Base-by-base conservation (phyloP, 2,329 filamentous ascomycete genomes). In the Scytalidium sp. region DNA sequence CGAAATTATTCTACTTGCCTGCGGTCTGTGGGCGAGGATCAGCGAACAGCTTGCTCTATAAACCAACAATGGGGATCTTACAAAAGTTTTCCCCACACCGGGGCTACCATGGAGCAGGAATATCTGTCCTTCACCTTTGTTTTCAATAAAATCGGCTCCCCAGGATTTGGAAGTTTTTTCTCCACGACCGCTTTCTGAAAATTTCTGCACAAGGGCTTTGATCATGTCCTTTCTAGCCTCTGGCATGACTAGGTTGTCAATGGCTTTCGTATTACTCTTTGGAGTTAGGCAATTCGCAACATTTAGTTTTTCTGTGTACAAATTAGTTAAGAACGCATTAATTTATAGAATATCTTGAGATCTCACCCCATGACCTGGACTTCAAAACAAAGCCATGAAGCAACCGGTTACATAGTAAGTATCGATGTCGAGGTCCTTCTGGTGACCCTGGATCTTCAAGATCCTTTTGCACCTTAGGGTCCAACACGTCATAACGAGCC, bases 341-440 rank as follows among this genome's bases (percentile, higher is more conserved):
- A n/a, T n/a, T n/a, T n/a, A n/a, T n/a, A n/a, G n/a, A n/a, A n/a
- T n/a, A n/a, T n/a, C n/a, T n/a, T n/a, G n/a, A n/a, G n/a, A n/a
- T n/a, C n/a, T n/a, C n/a, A n/a, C n/a, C 52, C 56, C 56, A 58
- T 25, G 55, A 55, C 43, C 56, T 58, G n/a, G 54, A 56, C 36
- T 58, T 58, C 25, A 58, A 47, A 23, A 56, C 56, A 41, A 58
- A 58, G 3, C 56, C 56, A 54, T 56, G 56, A 19, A 58, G 56
- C 19, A 54, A 48, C 20, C 56, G 50, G 17, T 54, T 54, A 27
- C 50, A 57, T 9, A 58, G 49, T 41, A 58, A 58, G 32, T 58
- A 58, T 43, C 47, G 46, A 22, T 58, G 56, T n/a, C 47, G 45
- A 10, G 45, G 43, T 17, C 47, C 19, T 10, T n/a, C n/a, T n/a